Conservation (phyloP, 2,329 filamentous ascomycete species). For the Botrytis hyacinthi region DNA sequence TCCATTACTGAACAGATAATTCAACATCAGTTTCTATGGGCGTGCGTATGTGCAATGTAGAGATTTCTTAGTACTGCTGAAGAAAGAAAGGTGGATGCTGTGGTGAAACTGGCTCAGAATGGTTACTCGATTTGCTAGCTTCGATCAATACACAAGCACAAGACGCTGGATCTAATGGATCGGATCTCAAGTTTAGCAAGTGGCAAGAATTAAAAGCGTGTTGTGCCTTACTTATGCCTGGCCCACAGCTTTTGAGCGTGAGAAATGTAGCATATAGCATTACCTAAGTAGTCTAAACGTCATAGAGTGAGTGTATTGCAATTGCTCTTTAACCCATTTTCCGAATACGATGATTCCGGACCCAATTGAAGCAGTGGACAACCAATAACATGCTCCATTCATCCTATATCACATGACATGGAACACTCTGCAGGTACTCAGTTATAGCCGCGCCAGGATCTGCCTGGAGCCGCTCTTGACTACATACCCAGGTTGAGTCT, state of each 20-base stretch:
- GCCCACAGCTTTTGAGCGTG: not conserved
- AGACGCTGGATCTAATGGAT: not conserved
- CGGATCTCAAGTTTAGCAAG: slow-evolving; percentile 6
- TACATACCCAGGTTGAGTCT: not conserved
- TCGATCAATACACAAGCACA: not conserved
- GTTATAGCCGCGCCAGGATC: not conserved
- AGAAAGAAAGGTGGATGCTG: not conserved
- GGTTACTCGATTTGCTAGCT: not conserved
- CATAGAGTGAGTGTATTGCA: not conserved
- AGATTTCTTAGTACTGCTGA: not conserved
- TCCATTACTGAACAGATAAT: not conserved
- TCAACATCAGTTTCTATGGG: not conserved
- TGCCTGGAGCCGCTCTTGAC: not conserved
- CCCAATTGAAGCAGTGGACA: not conserved
- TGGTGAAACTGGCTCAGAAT: not conserved
- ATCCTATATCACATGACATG: not conserved
- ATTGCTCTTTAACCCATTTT: not conserved
- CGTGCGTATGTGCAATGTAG: not conserved
- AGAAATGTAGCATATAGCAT: not conserved
- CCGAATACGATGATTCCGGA: slow-evolving; percentile 4
- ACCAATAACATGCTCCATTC: not conserved
- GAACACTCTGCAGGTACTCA: not conserved
- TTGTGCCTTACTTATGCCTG: not conserved
- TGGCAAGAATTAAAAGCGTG: not conserved
- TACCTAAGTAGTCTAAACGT: slow-evolving; percentile 3